Base-by-base conservation (phyloP, 1,139 yeast genomes). In the Spencermartinsiella ligniputridi region DNA sequence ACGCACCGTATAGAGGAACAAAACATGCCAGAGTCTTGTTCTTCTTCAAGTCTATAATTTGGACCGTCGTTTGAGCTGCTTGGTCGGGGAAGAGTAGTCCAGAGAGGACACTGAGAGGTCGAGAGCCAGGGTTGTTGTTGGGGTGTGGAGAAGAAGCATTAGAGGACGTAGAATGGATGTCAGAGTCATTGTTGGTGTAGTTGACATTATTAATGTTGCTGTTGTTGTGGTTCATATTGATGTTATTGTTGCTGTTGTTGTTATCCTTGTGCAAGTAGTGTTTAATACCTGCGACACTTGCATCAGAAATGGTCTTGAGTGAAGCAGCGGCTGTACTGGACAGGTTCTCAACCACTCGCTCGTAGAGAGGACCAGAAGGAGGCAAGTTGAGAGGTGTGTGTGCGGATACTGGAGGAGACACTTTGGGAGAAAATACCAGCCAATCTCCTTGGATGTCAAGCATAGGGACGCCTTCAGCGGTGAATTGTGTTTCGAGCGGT, bases 1-100 rank as follows among this genome's bases (percentile, higher is more conserved):
- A 80, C 15, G 82, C 71, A 0, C 87, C 88, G 19, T 78, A 80
- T 0, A 83, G 71, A 40, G 87, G 76, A 34, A 73, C 71, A 57
- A 82, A 80, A 12, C 71, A 63, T n/a, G 78, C 76, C 51, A 81
- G 54, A 1, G 69, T 66, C 44, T 63, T 63, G 44, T 70, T 74
- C 22, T 71, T 69, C 3, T 64, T 54, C 36, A 81, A 60, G 52
- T 80, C 83, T 30, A 78, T 54, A 12, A 79, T 61, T 47, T 71
- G 59, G 6, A 60, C 45, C 8, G 49, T 38, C 16, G 25, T 37
- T 22, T 41, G 44, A 22, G 20, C n/a, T 45, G 32, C 16, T 44
- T 40, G 25, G 48, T 49, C 46, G 12, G 45, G 44, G 22, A 46
- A 46, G 25, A 55, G 49, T 22, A 57, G 37, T 12, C 47, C 48